Percentiles rank a stretch among this genome's conserved stretches.
These are phyloP conservation scores for Kodamaea sagamina DNA, from an alignment of 805 yeast genomes.

Conservation along the genomic window DNA sequence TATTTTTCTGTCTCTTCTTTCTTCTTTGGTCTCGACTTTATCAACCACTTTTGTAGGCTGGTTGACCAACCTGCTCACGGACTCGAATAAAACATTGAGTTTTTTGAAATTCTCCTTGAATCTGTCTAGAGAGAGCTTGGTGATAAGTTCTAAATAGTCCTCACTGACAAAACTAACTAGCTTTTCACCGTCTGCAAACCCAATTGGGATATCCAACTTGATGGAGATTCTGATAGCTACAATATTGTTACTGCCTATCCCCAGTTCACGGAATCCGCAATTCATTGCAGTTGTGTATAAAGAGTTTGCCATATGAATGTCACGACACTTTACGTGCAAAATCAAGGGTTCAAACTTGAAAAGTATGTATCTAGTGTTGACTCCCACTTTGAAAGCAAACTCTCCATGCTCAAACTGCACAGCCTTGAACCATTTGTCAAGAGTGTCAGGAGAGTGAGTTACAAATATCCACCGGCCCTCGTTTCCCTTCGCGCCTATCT, in stretches of 20 bases:
- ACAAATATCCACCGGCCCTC: conserved; percentile 86
- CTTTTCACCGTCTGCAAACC: conserved; percentile 41
- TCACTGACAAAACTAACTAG: conserved; percentile 49
- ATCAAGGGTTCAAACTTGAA: conserved; percentile 86
- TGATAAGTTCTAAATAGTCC: conserved; percentile 52
- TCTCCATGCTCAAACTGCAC: conserved; percentile 24
- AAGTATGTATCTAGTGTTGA: conserved; percentile 54
- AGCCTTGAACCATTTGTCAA: conserved; percentile 50
- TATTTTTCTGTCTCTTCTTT: conserved; percentile 54
- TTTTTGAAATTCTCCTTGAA: conserved; percentile 66
- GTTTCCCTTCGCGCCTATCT: conserved; percentile 79
- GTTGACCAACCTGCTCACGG: conserved; percentile 37
- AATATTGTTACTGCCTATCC: conserved; percentile 74
- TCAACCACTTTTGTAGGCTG: conserved; percentile 4
- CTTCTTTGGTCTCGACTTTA: conserved; percentile 53
- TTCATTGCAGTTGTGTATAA: conserved; percentile 73
- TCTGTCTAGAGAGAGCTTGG: conserved; percentile 58
- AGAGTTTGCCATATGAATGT: conserved; percentile 55
- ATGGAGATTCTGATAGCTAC: conserved; percentile 80
- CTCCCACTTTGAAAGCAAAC: conserved; percentile 7
- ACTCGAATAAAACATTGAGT: conserved; percentile 47
- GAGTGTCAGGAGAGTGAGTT: conserved; percentile 58
- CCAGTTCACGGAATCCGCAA: conserved; percentile 86
- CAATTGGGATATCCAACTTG: conserved; percentile 76
- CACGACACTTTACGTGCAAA: conserved; percentile 78